phyloP scores from a whole-genome alignment of 345 rosid species.

The Cardamine chenopodiifolia region DNA sequence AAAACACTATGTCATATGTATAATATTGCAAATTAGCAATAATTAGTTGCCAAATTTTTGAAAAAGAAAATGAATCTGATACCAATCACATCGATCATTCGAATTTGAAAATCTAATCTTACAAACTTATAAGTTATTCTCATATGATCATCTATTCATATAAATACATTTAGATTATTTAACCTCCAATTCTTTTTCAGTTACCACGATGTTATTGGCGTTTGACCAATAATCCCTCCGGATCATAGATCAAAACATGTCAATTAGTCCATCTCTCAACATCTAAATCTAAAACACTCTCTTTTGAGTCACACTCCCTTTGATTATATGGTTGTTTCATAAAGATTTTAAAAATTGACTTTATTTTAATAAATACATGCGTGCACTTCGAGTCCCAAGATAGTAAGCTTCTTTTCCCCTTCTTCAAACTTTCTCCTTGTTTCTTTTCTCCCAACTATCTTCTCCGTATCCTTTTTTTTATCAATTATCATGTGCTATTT shows the following conservation, averaged over 20 bases:
- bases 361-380: conserved; percentile 25
- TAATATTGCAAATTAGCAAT: not conserved
- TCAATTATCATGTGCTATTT: conserved; percentile 37
- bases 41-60: not conserved
- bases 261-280: not conserved
- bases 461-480: conserved; percentile 40
- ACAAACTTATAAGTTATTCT: not conserved
- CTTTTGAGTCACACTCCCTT: conserved; percentile 1
- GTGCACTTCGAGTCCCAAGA: conserved; percentile 57
- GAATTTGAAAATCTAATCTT: not conserved
- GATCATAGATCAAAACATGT: not conserved
- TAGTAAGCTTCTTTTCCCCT: conserved; percentile 38
- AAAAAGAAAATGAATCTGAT: not conserved
- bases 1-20: not conserved
- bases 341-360: conserved; percentile 30
- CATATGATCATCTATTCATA: not conserved
- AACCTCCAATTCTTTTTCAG: not conserved
- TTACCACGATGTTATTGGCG: not conserved
- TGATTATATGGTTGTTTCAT: conserved; percentile 16
- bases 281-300: not conserved
- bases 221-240: not conserved
- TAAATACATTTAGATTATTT: not conserved
- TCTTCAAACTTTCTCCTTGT: conserved; percentile 37
- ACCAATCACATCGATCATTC: not conserved
- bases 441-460: conserved; percentile 33